Evolutionary conservation across 257 asterid species (phyloP).

Genomic region (Solanum paucissectum): DNA sequence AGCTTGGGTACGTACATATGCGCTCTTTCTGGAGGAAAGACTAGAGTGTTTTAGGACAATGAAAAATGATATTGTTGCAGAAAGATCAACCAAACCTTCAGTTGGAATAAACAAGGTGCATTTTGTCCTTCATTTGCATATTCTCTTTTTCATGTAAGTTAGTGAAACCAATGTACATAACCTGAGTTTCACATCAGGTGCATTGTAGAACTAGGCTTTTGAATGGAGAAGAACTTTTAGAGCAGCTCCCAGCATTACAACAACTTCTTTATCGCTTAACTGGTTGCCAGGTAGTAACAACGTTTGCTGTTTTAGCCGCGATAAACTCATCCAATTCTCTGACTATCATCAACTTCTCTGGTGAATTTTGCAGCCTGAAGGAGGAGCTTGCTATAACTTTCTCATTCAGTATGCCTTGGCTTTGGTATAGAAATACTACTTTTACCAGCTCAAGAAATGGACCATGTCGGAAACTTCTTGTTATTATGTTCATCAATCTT

Average conservation of each 20-base stretch:
- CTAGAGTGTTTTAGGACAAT: conserved; percentile 62
- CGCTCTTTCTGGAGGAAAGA: conserved; percentile 75
- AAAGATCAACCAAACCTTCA: conserved; percentile 34
- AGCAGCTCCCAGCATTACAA: conserved; percentile 69
- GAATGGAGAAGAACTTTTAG: conserved; percentile 47
- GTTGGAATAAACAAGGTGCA: conserved; percentile 34
- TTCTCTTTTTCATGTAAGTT: not conserved
- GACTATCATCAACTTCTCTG: not conserved
- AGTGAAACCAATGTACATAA: not conserved
- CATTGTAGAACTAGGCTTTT: conserved; percentile 33
- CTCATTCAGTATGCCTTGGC: conserved; percentile 80
- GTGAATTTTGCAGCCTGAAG: conserved; percentile 62
- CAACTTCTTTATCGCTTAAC: conserved; percentile 64
- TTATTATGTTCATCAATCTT: not conserved
- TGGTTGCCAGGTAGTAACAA: conserved; percentile 56
- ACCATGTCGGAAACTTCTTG: not conserved
- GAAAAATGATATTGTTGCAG: conserved; percentile 51
- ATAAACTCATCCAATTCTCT: not conserved
- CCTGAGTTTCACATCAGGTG: conserved; percentile 14
- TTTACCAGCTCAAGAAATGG: not conserved
- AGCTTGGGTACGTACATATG: conserved; percentile 77
- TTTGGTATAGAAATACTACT: conserved; percentile 35
- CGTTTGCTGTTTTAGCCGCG: not conserved
- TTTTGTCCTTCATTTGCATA: not conserved
- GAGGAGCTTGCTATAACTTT: conserved; percentile 64